Evolutionary conservation across 495 filamentous ascomycete species (phyloP).

Genomic region (Penicillium odoratum): DNA sequence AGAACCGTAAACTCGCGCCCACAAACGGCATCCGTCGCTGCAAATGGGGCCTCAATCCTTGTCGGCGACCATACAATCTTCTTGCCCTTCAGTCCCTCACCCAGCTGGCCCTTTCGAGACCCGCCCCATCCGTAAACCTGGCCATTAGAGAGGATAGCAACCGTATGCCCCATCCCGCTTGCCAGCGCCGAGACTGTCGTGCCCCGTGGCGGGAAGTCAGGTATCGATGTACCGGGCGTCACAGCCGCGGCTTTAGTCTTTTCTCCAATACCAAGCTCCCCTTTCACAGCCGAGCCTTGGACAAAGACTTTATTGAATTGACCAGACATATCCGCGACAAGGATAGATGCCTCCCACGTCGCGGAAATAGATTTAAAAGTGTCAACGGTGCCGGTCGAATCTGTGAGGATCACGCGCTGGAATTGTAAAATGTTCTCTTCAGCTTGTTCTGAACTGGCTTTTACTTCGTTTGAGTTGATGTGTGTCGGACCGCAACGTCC

Average conservation of each 20-base stretch:
- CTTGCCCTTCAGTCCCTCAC: constrained; percentile 37
- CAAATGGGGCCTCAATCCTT: constrained; percentile 59
- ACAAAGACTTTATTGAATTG: constrained; percentile 50
- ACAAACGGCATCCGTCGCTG: constrained; percentile 59
- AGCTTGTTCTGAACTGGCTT: neutral
- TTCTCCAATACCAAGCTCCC: constrained; percentile 67
- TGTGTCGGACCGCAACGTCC: constrained; percentile 41
- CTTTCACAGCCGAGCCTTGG: constrained; percentile 65
- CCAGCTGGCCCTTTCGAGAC: constrained; percentile 81
- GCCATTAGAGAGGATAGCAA: constrained; percentile 71
- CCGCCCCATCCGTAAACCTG: constrained; percentile 87
- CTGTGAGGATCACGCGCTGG: constrained; percentile 25
- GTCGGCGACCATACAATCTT: constrained; percentile 58
- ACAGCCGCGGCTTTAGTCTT: neutral
- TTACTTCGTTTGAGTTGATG: neutral
- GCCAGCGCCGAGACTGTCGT: constrained; percentile 56
- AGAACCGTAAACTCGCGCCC: constrained; percentile 81
- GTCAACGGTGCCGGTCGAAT: constrained; percentile 7
- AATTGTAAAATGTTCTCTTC: constrained; percentile 23
- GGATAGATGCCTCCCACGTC: constrained; percentile 71
- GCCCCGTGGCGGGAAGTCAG: constrained; percentile 59
- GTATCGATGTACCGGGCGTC: constrained; percentile 33
- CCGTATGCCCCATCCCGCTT: constrained; percentile 74
- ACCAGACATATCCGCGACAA: constrained; percentile 41
- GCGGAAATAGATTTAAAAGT: constrained; percentile 54